Conservation (phyloP, 2,329 filamentous ascomycete genomes). For the Fusarium lyarnte region DNA sequence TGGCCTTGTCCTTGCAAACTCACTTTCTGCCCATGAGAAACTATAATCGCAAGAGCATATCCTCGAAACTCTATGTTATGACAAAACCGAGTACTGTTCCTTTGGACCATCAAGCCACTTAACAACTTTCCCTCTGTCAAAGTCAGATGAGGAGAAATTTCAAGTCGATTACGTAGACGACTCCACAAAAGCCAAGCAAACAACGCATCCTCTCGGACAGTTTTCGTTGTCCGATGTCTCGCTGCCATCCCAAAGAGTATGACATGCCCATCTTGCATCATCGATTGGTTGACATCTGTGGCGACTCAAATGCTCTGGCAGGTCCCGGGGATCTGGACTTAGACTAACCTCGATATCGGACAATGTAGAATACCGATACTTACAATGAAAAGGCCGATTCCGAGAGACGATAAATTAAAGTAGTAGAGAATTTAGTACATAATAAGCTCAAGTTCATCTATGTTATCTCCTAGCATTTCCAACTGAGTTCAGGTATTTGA, state of each 20-base stretch:
- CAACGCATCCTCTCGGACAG: neutral
- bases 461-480: no score
- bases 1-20: neutral
- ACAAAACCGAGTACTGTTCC: neutral
- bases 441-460: no score
- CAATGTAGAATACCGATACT: neutral
- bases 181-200: neutral
- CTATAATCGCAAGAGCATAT: neutral
- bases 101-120: neutral
- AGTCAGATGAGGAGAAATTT: neutral
- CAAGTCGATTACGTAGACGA: neutral
- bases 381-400: neutral
- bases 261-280: neutral
- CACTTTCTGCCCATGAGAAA: neutral
- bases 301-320: neutral
- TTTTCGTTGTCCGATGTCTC: neutral
- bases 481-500: no score
- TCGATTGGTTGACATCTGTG: neutral
- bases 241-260: neutral
- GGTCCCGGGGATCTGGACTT: neutral
- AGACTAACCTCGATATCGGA: neutral
- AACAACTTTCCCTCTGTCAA: neutral
- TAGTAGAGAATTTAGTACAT: no score
- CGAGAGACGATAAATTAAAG: neutral
- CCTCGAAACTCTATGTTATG: neutral